phyloP scores from a whole-genome alignment of 2,329 filamentous ascomycete species.

The Teratosphaeria epicoccoides region DNA sequence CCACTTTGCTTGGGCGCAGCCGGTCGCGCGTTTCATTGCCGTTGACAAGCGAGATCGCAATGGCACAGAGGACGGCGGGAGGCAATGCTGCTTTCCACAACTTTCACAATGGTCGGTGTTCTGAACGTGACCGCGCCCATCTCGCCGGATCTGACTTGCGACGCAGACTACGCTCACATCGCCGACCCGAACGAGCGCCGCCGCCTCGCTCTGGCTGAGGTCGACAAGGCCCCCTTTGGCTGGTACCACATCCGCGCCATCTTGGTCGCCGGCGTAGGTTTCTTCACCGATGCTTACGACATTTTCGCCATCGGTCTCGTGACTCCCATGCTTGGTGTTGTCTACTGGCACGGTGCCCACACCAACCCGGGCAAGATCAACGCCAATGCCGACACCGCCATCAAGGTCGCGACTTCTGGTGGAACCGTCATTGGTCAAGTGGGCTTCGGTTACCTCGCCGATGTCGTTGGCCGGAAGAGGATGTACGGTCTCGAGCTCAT shows the following conservation, averaged over 20 bases:
- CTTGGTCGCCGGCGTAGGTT: constrained; percentile 70
- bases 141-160: constrained; percentile 12
- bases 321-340: constrained; percentile 64
- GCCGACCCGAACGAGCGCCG: constrained; percentile 68
- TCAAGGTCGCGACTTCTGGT: constrained; percentile 75
- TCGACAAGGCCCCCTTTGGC: constrained; percentile 71
- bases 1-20: background rate
- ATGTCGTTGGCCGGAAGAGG: constrained; percentile 55
- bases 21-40: background rate
- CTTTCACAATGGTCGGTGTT: constrained; percentile 33
- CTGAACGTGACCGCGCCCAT: background rate
- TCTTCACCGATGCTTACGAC: constrained; percentile 61
- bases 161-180: constrained; percentile 55
- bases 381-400: constrained; percentile 60
- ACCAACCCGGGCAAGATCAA: constrained; percentile 45
- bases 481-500: constrained; percentile 81
- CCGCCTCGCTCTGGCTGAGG: constrained; percentile 67
- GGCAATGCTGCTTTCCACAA: constrained; percentile 65
- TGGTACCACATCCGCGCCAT: constrained; percentile 76
- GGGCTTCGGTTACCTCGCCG: constrained; percentile 67
- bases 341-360: constrained; percentile 50
- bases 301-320: constrained; percentile 69
- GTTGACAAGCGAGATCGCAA: constrained; percentile 2
- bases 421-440: constrained; percentile 72
- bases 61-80: constrained; percentile 41